These are phyloP conservation scores for Prunus salicina DNA, from an alignment of 306 rosid species.

Conservation along the genomic window DNA sequence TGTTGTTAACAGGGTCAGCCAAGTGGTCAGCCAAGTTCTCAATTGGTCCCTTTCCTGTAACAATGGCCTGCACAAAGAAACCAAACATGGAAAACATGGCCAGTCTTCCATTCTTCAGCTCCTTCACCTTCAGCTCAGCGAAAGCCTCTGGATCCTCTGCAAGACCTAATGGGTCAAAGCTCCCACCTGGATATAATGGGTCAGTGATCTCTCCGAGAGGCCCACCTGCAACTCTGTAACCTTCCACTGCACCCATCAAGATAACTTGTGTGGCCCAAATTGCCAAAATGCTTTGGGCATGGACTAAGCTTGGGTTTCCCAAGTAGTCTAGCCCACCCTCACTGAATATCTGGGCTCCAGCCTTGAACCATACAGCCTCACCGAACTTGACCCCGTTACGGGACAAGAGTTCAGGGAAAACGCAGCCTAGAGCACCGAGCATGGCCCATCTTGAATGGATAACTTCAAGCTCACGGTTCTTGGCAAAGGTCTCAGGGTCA, in stretches of 20 bases:
- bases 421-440: constrained; percentile 34
- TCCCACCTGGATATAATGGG: constrained; percentile 26
- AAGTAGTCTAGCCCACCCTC: constrained; percentile 41
- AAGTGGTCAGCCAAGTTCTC: constrained; percentile 27
- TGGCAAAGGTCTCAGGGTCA: constrained; percentile 34
- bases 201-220: constrained; percentile 23
- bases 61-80: constrained; percentile 30
- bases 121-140: constrained; percentile 34
- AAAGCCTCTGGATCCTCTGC: constrained; percentile 30
- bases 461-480: constrained; percentile 35
- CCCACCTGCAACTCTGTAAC: constrained; percentile 20
- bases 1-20: constrained; percentile 34
- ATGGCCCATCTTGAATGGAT: constrained; percentile 35
- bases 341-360: constrained; percentile 33
- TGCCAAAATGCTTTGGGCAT: constrained; percentile 34
- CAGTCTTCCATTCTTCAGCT: constrained; percentile 28
- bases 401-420: constrained; percentile 34
- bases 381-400: constrained; percentile 42
- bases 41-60: constrained; percentile 29
- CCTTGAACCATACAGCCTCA: constrained; percentile 44
- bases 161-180: constrained; percentile 29
- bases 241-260: constrained; percentile 34
- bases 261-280: constrained; percentile 29
- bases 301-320: constrained; percentile 34
- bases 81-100: constrained; percentile 36